phyloP scores from a whole-genome alignment of 768 basidiomycete species.

The Lactifluus subvellereus region DNA sequence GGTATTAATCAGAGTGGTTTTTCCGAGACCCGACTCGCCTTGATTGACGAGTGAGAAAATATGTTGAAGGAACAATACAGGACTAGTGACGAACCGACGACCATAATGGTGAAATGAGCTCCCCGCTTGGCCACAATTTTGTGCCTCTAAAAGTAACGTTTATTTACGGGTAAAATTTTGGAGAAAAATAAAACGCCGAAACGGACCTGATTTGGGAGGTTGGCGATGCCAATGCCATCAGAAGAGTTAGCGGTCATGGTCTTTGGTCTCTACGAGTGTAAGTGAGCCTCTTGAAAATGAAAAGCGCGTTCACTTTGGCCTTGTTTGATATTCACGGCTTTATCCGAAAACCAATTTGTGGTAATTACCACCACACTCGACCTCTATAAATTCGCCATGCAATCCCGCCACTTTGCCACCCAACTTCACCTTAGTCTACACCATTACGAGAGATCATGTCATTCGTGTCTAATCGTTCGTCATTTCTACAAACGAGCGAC shows the following conservation, averaged over 20 bases:
- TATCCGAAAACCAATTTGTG: background rate
- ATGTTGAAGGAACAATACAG: background rate
- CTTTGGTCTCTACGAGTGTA: too few species aligned
- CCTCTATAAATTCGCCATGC: background rate
- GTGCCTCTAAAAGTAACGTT: constrained; percentile 61
- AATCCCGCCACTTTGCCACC: background rate
- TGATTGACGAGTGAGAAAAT: constrained; percentile 3
- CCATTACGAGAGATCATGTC: background rate
- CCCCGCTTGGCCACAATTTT: constrained; percentile 98
- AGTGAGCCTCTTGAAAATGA: background rate
- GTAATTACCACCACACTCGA: background rate
- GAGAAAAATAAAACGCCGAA: constrained; percentile 25
- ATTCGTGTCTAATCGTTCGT: constrained; percentile 4
- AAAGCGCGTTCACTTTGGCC: background rate
- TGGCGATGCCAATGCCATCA: constrained; percentile 90
- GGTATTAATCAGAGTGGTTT: constrained; percentile 98
- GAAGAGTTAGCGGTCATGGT: constrained; percentile 29
- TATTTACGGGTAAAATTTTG: constrained; percentile 6
- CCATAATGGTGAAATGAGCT: constrained; percentile 99
- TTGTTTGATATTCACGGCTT: background rate
- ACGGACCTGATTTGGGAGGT: constrained; percentile 92
- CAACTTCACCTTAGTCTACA: background rate
- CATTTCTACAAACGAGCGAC: background rate
- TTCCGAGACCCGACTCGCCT: constrained; percentile 97
- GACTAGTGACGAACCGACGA: constrained; percentile 65